Percentiles rank a stretch among this genome's conserved stretches.
These are phyloP conservation scores for Acanthamoeba royreba DNA, from an alignment of 208 protist genomes.

Conservation along the genomic window DNA sequence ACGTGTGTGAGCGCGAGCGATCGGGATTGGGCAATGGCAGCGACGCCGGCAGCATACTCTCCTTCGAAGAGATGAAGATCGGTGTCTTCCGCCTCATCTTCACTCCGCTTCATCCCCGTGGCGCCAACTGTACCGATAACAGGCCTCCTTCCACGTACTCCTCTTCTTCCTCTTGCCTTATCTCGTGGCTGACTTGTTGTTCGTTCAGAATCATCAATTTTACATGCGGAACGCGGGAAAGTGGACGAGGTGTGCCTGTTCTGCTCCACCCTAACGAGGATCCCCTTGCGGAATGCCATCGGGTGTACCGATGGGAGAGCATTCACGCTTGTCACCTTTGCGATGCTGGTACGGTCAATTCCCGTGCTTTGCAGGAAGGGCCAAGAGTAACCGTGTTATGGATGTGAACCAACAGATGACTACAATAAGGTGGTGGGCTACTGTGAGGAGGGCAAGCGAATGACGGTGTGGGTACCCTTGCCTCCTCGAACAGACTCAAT, in stretches of 20 bases:
- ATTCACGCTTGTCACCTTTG: constrained; percentile 9
- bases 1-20: neutral
- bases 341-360: neutral
- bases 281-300: neutral
- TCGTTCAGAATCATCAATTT: neutral
- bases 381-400: too few relatives aligned
- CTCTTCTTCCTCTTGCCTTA: neutral
- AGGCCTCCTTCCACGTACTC: neutral
- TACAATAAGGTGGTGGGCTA: constrained; percentile 13
- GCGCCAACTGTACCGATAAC: neutral
- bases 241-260: neutral
- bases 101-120: neutral
- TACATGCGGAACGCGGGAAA: neutral
- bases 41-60: neutral
- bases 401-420: neutral
- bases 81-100: neutral
- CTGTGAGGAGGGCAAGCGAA: neutral
- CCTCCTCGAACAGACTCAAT: neutral
- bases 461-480: neutral
- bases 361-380: too few relatives aligned
- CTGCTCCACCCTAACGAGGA: neutral
- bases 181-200: neutral
- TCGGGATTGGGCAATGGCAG: neutral
- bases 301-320: neutral
- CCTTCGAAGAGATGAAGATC: neutral